phyloP scores from a whole-genome alignment of 1,284 basidiomycete species.

The Sporisorium iseilematis-ciliati region DNA sequence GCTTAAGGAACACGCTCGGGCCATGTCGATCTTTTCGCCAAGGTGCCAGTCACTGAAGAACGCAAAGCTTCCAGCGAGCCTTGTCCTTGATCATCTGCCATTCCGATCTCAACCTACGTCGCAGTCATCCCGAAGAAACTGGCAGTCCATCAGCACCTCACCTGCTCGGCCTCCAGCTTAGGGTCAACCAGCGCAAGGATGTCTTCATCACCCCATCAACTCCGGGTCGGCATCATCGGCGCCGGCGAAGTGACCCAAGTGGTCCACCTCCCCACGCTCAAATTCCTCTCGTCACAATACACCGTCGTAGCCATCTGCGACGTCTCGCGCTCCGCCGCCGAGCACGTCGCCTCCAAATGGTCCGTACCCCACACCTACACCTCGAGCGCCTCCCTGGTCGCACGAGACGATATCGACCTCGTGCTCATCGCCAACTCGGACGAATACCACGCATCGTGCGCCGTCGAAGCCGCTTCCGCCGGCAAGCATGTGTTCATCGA shows the following conservation, averaged over 20 bases:
- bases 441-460: conserved; percentile 52
- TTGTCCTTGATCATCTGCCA: background rate
- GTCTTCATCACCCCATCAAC: background rate
- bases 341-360: conserved; percentile 67
- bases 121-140: too few species aligned
- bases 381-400: conserved; percentile 54
- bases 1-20: conserved; percentile 3
- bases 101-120: too few species aligned
- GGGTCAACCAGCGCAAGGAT: too few species aligned
- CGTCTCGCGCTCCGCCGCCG: conserved; percentile 59
- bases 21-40: conserved; percentile 10
- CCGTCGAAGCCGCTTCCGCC: conserved; percentile 44
- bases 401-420: conserved; percentile 63
- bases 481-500: conserved; percentile 60
- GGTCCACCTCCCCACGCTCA: conserved; percentile 64
- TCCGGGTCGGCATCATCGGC: conserved; percentile 61
- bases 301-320: conserved; percentile 69
- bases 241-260: conserved; percentile 66
- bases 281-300: conserved; percentile 55
- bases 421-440: conserved; percentile 56
- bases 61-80: background rate
- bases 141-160: background rate
- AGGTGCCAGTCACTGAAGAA: background rate
- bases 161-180: too few species aligned
- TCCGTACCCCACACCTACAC: conserved; percentile 49